Base-by-base conservation (phyloP, 1,139 yeast species). In the Arxiozyma slooffiae region DNA sequence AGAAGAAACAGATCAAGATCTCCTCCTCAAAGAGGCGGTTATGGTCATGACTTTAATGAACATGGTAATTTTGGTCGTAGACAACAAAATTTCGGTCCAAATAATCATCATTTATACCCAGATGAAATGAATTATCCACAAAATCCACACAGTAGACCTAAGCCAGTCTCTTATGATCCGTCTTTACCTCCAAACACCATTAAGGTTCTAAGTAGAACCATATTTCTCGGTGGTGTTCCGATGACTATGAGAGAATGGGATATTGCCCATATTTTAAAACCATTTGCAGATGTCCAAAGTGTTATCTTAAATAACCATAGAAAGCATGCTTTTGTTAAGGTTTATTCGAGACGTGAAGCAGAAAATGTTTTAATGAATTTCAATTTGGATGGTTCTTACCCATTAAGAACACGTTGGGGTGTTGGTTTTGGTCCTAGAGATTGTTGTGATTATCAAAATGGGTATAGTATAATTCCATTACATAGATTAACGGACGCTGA, bases 381-480 rank as follows among this genome's bases (percentile, higher is more conserved):
- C 57, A 75, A 75, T 56, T 73, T 74, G 53, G 74, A 74, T 48
- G 82, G 83, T 6, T 65, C 73, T 63, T 77, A 72, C 58, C 82
- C 76, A 48, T 78, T 80, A 64, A 86, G 92, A 71, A 87, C 95
- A 9, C 79, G 97, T 65, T 92, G 98, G 98, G 98, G 97, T 58
- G 97, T 92, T 57, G 98, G 98, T 1, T 92, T 87, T 65, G 98
- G 98, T 4, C 98, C 98, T 49, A 81, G 98, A 73, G 97, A 92
- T 67, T 90, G 97, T 72, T 88, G 96, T 68, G 94, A 92, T 68
- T 92, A 92, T 67, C 92, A 85, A 64, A 83, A 84, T 53, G 98
- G 98, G 55, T 76, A 84, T 44, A 85, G 96, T 51, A 79, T 89
- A 24, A 87, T 92, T 55, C 97, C 97, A 30, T 72, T 92, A 48